Conservation (phyloP, 2,329 filamentous ascomycete species). For the Epichloe typhina region DNA sequence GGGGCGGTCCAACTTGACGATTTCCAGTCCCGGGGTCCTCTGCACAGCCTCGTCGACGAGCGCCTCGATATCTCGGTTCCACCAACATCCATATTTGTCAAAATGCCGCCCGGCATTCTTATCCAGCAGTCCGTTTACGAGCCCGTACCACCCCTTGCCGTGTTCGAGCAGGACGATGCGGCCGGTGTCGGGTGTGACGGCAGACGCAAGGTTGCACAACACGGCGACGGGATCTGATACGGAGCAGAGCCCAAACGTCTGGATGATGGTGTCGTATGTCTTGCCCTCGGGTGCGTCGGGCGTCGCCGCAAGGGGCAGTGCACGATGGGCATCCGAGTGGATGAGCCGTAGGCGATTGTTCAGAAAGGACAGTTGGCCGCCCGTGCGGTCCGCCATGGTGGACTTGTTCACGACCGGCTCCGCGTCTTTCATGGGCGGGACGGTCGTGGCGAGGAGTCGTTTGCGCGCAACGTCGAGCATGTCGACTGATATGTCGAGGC, state of each 20-base stretch:
- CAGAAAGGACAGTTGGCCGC: conserved; percentile 27
- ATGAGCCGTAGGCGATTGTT: conserved; percentile 32
- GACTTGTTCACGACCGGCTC: conserved; percentile 20
- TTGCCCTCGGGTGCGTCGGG: conserved; percentile 2
- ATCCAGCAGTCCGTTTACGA: conserved; percentile 45
- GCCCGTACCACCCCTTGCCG: conserved; percentile 40
- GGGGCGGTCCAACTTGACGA: conserved; percentile 40
- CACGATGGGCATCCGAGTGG: conserved; percentile 32
- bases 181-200: conserved; percentile 39
- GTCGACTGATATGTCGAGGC: conserved; percentile 45
- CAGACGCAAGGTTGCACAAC: conserved; percentile 37
- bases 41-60: conserved; percentile 37
- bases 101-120: conserved; percentile 42
- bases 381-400: conserved; percentile 20
- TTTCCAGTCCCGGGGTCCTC: conserved; percentile 39
- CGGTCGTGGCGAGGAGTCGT: conserved; percentile 35
- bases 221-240: conserved; percentile 42
- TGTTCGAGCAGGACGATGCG: conserved; percentile 51
- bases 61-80: conserved; percentile 49
- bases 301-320: conserved; percentile 25
- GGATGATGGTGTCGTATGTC: conserved; percentile 48
- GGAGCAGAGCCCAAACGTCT: conserved; percentile 53
- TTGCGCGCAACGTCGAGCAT: conserved; percentile 46
- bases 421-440: conserved; percentile 24
- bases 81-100: conserved; percentile 51